Evolutionary conservation across 2,329 filamentous ascomycete species (phyloP), one percentile per base, ranked within the genome.

Genomic region (Fusarium sp.): DNA sequence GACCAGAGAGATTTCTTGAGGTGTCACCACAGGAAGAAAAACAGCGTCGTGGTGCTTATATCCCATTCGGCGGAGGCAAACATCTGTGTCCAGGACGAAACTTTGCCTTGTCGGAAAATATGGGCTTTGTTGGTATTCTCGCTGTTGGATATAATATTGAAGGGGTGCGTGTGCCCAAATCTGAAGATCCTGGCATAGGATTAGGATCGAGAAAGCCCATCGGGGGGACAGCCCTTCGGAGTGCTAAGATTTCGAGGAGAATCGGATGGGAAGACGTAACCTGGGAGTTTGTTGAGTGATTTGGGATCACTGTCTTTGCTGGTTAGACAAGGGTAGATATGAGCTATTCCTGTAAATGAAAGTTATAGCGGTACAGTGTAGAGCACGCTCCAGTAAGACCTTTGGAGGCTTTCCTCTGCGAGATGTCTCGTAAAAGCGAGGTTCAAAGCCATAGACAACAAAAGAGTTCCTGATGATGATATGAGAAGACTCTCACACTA

Each of bases 61-160:
- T 67, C 5, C 70, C 70, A 3, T 72, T 72, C 25, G 67, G 70
- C 6, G 70, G 70, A 6, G 70, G 70, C 6, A 64, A 61, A n/a
- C 37, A 61, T 32, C 20, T 72, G 2, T 72, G 70, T 9, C 70
- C 70, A 5, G 70, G 70, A 2, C 54, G 60, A 9, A 23, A 60
- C 4, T 67, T 72, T 45, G 70, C 70, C 5, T 16, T 61, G 23
- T 57, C 56, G 1, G 67, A 72, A 39, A 58, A 45, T 16, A 18
- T 64, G 14, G 67, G 67, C 18, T 65, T 67, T 32, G 20, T 70
- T 5, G 56, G 57, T 13, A 57, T 54, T 2, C 48, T 72, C 3
- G 18, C 61, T 27, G n/a, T 65, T 2, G 41, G 48, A 11, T 71
- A 69, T 18, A 52, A 69, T 6, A 18, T 63, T 18, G 30, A 60